phyloP scores from a whole-genome alignment of 2,329 filamentous ascomycete genomes.

The Cladosporium sp. region DNA sequence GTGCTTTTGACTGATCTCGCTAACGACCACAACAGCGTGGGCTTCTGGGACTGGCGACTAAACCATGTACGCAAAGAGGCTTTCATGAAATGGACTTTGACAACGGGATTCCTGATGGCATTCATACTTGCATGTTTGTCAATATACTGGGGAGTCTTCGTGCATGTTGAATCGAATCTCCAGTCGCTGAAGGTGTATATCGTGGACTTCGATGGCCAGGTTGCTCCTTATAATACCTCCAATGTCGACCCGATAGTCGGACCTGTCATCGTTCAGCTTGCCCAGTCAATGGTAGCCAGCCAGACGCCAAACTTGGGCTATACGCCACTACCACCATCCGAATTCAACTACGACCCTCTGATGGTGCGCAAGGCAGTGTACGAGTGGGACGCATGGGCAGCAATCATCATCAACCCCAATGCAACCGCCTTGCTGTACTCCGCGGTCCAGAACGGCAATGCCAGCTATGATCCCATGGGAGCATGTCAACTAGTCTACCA shows the following conservation, averaged over 20 bases:
- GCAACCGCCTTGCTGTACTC: slow-evolving; percentile 55
- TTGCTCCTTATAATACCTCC: slow-evolving; percentile 46
- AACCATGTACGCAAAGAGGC: slow-evolving; percentile 38
- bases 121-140: slow-evolving; percentile 56
- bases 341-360: slow-evolving; percentile 54
- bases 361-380: slow-evolving; percentile 57
- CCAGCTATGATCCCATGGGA: slow-evolving; percentile 57
- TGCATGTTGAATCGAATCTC: slow-evolving; percentile 47
- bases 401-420: slow-evolving; percentile 60
- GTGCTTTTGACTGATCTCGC: neutral
- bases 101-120: slow-evolving; percentile 48
- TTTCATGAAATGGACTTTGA: slow-evolving; percentile 39
- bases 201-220: slow-evolving; percentile 59
- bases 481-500: slow-evolving; percentile 55
- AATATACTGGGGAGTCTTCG: slow-evolving; percentile 59
- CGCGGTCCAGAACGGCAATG: slow-evolving; percentile 52
- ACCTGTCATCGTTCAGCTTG: slow-evolving; percentile 47
- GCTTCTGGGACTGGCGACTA: slow-evolving; percentile 43
- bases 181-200: slow-evolving; percentile 51
- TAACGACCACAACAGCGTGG: slow-evolving; percentile 28
- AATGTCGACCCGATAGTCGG: slow-evolving; percentile 52
- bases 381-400: slow-evolving; percentile 56
- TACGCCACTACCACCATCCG: slow-evolving; percentile 42
- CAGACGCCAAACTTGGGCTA: slow-evolving; percentile 47
- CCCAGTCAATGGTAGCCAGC: slow-evolving; percentile 40